Conservation (phyloP, 1,284 basidiomycete species). For the Cutaneotrichosporon spelunceum region DNA sequence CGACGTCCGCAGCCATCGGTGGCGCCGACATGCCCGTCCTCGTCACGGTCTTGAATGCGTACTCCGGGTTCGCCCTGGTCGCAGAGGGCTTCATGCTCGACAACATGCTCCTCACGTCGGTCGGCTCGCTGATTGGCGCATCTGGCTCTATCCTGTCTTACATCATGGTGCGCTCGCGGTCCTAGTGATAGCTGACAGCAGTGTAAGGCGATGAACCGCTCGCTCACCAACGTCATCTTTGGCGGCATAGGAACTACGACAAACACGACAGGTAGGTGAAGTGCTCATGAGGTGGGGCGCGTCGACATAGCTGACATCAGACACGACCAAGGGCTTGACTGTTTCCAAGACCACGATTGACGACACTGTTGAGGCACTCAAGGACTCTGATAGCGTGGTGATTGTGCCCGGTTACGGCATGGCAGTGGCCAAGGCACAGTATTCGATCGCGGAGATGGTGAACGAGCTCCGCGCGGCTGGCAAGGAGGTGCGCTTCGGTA, state of each 20-base stretch:
- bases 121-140: slow-evolving; percentile 77
- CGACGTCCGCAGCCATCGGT: slow-evolving; percentile 78
- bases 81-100: slow-evolving; percentile 87
- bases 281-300: neutral
- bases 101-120: slow-evolving; percentile 72
- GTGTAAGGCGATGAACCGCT: slow-evolving; percentile 79
- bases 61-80: slow-evolving; percentile 87
- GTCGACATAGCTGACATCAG: slow-evolving; percentile 26
- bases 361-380: slow-evolving; percentile 70
- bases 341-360: slow-evolving; percentile 72
- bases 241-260: slow-evolving; percentile 67
- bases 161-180: slow-evolving; percentile 66
- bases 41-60: slow-evolving; percentile 81
- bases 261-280: slow-evolving; percentile 46
- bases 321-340: slow-evolving; percentile 69
- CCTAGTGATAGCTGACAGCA: slow-evolving; percentile 38
- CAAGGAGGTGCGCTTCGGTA: slow-evolving; percentile 60
- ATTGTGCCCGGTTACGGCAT: slow-evolving; percentile 80
- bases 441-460: slow-evolving; percentile 77
- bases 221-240: slow-evolving; percentile 34
- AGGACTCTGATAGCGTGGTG: slow-evolving; percentile 77
- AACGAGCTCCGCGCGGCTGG: slow-evolving; percentile 66
- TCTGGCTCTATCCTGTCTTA: slow-evolving; percentile 84
- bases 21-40: slow-evolving; percentile 88
- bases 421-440: slow-evolving; percentile 84